phyloP scores from a whole-genome alignment of 345 rosid species.

The Capsella bursapastoris region DNA sequence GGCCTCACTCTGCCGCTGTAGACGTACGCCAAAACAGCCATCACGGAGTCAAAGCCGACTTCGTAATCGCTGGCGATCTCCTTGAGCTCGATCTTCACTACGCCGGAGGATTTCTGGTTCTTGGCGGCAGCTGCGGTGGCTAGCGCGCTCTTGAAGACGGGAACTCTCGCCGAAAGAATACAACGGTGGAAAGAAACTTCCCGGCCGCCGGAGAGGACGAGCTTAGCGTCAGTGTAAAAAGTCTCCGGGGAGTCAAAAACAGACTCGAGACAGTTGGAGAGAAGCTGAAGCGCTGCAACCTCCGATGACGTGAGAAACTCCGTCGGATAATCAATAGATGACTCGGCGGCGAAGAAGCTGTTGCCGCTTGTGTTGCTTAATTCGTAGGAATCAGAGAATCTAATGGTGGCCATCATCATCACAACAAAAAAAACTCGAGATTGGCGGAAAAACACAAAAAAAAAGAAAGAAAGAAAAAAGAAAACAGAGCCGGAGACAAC shows the following conservation, averaged over 20 bases:
- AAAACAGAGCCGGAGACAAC: no score
- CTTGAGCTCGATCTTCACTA: constrained; percentile 53
- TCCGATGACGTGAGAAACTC: constrained; percentile 27
- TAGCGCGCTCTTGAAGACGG: constrained; percentile 61
- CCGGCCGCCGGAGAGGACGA: constrained; percentile 52
- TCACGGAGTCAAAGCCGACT: constrained; percentile 61
- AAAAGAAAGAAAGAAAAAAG: neutral
- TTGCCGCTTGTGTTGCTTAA: constrained; percentile 62
- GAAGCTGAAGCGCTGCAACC: constrained; percentile 52
- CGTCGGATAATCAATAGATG: constrained; percentile 36
- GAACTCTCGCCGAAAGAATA: constrained; percentile 68
- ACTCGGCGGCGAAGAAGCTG: constrained; percentile 46
- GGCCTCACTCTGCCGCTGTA: constrained; percentile 73
- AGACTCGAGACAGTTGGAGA: constrained; percentile 63
- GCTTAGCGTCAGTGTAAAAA: constrained; percentile 71
- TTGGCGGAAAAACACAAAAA: neutral
- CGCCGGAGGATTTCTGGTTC: constrained; percentile 33
- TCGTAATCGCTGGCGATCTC: constrained; percentile 63
- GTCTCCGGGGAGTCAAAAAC: constrained; percentile 57
- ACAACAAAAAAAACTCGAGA: neutral
- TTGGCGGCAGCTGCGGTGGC: constrained; percentile 35
- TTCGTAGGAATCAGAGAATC: constrained; percentile 72
- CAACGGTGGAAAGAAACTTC: constrained; percentile 80
- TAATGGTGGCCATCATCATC: constrained; percentile 49
- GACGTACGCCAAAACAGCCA: constrained; percentile 61